Base-by-base conservation (phyloP, 2,329 filamentous ascomycete species). In the Alternaria incomplexa region DNA sequence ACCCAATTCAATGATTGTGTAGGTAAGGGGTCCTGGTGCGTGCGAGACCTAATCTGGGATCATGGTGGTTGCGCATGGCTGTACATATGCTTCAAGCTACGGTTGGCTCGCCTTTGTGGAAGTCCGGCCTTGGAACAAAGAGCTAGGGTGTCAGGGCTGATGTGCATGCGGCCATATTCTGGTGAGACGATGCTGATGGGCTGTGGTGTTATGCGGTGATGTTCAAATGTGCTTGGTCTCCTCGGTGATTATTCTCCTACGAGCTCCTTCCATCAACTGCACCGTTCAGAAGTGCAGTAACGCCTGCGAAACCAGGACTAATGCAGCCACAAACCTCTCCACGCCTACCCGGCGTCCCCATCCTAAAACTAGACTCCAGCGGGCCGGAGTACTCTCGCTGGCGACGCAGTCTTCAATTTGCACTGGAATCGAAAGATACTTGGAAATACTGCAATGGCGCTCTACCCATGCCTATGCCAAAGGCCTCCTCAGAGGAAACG, bases 401-500 rank as follows among this genome's bases (percentile, higher is more conserved):
- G 77, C 66, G 75, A 56, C 69, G 76, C 10, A 68, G 68, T 32
- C 63, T 79, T n/a, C 72, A 72, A 55, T 73, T 68, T 36, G 75
- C 73, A 10, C 71, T 77, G 61, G 71, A 68, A 55, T 67, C 68
- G 30, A 78, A 77, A 62, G 73, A 69, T 56, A 72, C 64, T 4
- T 79, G 77, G 77, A 73, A 69, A 50, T 73, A 76, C 48, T 79
- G 77, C 54, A 72, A 76, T 67, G 77, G 77, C 36, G 55, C 64
- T 25, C 59, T 44, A 40, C 69, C 71, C 6, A 78, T 78, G 77
- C 77, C 77, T 1, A 79, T 79, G 77, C 77, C 77, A 4, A 70
- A 71, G 25, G 65, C 68, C 40, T 71, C 72, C 40, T 61, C 67
- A 13, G 65, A 43, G 6, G 58, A 61, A 8, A 68, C 66, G 20